Evolutionary conservation across 805 yeast genomes (phyloP), one percentile per base, ranked within the genome.

Genomic region (Spathaspora passalidarum): DNA sequence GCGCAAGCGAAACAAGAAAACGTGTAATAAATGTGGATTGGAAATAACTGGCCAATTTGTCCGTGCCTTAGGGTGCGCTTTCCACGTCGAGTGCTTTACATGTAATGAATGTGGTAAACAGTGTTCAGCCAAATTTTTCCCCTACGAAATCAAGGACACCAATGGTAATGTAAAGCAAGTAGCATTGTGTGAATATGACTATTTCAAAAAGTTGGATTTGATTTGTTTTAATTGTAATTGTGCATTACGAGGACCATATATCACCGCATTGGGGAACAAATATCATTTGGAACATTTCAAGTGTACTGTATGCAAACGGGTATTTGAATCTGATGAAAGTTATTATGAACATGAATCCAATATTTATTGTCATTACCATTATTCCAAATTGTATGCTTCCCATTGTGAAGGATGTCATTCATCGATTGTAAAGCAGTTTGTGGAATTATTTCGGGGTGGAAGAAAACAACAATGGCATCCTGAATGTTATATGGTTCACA

Each of bases 401-500:
- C 83, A 84, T 46, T 94, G 99, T 68, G 95, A 88, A 68, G 97
- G 98, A 25, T 94, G 99, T 68, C 78, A 83, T 47, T 84, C 88
- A 32, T 88, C 97, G 1, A 94, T 95, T 43, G 79, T 95, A 32
- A 90, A 90, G 60, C 98, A 94, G 61, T 94, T 90, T 64, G 96
- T 92, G 32, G 97, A 92, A 63, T 81, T 92, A 38, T 88, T 82
- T 49, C 77, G 94, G 54, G 96, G 97, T 42, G 97, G 97, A 18
- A 78, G 84, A 54, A 85, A 87, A 48, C 96, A 91, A 63, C 96
- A 89, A 61, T 94, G 99, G 99, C 99, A 94, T 66, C 98, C 97
- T 1, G 98, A 95, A 62, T 94, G 99, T 71, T 94, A 90, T 61
- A 95, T 95, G 90, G 95, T 94, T 40, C 91, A 87, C 70, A 91